Base-by-base conservation (phyloP, 2,329 filamentous ascomycete genomes). In the Colletotrichum destructivum region DNA sequence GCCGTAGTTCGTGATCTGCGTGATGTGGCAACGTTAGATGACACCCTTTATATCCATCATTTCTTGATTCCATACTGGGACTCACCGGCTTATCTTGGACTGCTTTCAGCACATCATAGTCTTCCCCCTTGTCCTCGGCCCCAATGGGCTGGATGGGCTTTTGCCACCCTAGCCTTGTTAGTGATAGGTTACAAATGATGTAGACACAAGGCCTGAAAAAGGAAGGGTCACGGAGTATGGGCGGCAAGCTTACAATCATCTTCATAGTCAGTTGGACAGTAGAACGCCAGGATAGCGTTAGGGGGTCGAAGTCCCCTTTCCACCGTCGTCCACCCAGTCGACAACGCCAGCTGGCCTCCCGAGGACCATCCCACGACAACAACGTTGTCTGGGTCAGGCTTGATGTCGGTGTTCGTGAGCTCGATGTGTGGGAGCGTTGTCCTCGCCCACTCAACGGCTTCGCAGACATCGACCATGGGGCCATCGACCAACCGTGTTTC, bases 321-420 rank as follows among this genome's bases (percentile, higher is more conserved):
- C 0, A 56, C 40, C 0, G 80, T 69, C 0, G 83, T 86, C 77
- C 78, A 87, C 0, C 71, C 82, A 0, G 84, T 73, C 0, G 82
- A 78, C 79, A 88, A 80, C 0, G 86, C 86, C 0, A 88, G 77
- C 4, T 80, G 77, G 0, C 85, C 87, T 1, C 86, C 87, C 0
- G 81, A 80, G 0, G 86, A 88, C 86, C 86, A 88, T 0, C 86
- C 86, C 0, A 88, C 75, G 0, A 75, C 80, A 0, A 84, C 82
- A 0, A 87, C 77, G 2, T 74, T 77, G 0, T 81, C 75, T 2
- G 76, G 67, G 52, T 80, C 78, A 7, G 77, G 23, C 2, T 63
- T 62, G 12, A 82, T 13, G 21, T 66, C 56, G 8, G 56, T 12
- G 31, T 60, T 60, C 4, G 5, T 38, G 4, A 60, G 56, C 5